Base-by-base conservation (phyloP, 2,329 filamentous ascomycete species). In the Diaporthe australafricana region DNA sequence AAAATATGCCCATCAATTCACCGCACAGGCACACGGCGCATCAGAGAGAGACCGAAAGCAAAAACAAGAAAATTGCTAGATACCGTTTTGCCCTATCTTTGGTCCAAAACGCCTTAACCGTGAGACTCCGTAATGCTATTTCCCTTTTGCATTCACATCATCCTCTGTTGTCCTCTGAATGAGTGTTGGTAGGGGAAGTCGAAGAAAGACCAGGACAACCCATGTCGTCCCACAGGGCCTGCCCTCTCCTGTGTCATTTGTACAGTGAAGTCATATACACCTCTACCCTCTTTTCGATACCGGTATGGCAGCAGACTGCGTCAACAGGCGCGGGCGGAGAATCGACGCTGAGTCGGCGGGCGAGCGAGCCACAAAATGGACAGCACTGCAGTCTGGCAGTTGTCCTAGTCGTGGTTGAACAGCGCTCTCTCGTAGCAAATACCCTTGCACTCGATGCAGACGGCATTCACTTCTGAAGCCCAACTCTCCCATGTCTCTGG, bases 11-110 rank as follows among this genome's bases (percentile, higher is more conserved):
- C 42, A 12, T 48, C 42, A 45, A 35, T 63, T 63, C 60, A 63
- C 30, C 60, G 60, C 27, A 48, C n/a, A 17, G 60, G 42, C 57
- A 63, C 20, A 32, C 20, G 42, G 45, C 42, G 30, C 16, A 27
- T 30, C 60, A 47, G 40, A 38, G 53, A 69, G 45, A 63, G 45
- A 35, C 30, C 16, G 22, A 40, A 55, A 56, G 56, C 40, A 52
- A 57, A 66, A 50, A 27, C 53, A 38, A 66, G 55, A 27, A n/a
- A 57, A 55, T 69, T 70, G 70, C 70, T 70, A 40, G 52, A 72
- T 66, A 65, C 67, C 70, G 56, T 72, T 72, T 70, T 72, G 70
- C 42, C 70, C 70, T 66, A 47, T 72, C 70, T 72, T 57, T 50
- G 40, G 32, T 40, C 47, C 67, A 56, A 25, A 70, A 72, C 70